Evolutionary conservation across 305 asterid genomes (phyloP).

Genomic region (Solanum hybrid): DNA sequence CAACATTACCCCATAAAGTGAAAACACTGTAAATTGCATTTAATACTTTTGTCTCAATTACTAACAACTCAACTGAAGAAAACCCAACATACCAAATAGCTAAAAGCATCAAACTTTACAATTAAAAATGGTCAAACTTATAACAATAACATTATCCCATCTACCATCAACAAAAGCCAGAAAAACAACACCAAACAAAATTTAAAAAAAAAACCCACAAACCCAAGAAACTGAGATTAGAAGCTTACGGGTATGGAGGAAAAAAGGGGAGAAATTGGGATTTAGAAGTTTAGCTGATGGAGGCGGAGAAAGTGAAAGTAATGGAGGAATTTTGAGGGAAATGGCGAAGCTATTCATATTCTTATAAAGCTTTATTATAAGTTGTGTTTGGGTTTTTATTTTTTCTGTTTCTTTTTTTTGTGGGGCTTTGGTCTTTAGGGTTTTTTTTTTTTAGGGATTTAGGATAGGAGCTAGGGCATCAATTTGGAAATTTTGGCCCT

Average conservation of each 20-base stretch:
- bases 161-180: background rate
- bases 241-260: background rate
- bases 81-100: background rate
- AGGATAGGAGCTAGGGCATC: background rate
- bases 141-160: background rate
- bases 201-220: background rate
- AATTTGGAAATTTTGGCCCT: background rate
- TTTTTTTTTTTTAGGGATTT: background rate
- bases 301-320: background rate
- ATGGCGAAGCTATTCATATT: conserved; percentile 14
- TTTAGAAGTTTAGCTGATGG: background rate
- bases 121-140: background rate
- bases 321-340: background rate
- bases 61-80: background rate
- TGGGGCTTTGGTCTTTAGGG: background rate
- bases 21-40: background rate
- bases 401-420: background rate
- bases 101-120: background rate
- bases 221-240: background rate
- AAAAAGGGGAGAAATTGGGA: background rate
- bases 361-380: background rate
- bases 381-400: background rate
- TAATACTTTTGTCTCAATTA: background rate
- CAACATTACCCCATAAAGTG: background rate
- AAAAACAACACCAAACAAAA: background rate